Percentiles rank a stretch among this genome's conserved stretches.
phyloP scores from a whole-genome alignment of 495 filamentous ascomycete species.

The Tuber umbilicatum region DNA sequence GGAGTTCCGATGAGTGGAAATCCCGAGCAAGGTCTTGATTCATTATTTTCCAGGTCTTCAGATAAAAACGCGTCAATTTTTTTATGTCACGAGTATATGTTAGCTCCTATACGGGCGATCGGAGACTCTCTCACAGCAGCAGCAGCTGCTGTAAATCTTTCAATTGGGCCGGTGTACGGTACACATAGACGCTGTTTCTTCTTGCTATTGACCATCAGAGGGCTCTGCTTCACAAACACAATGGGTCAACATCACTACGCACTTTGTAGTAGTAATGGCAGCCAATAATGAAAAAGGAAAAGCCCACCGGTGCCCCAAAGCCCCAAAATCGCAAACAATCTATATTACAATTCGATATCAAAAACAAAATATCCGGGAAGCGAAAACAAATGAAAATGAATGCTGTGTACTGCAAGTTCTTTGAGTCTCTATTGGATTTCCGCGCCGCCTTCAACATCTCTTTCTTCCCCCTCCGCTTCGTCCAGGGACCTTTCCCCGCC shows the following conservation, averaged over 20 bases:
- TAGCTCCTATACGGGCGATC: neutral
- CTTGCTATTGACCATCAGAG: neutral
- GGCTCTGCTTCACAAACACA: neutral
- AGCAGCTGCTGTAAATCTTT: neutral
- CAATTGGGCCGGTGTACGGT: neutral
- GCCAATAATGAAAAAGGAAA: neutral
- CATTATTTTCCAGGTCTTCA: neutral
- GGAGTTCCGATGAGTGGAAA: neutral
- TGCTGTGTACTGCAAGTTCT: neutral
- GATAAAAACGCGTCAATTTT: neutral
- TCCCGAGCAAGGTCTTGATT: neutral
- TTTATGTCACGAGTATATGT: neutral
- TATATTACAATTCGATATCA: neutral
- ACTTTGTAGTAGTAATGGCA: neutral
- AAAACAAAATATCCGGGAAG: neutral
- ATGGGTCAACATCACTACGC: neutral
- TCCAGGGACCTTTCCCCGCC: slow-evolving; percentile 53
- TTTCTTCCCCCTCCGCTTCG: slow-evolving; percentile 49
- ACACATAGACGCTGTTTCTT: neutral
- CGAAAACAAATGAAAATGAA: neutral
- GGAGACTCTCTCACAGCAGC: neutral
- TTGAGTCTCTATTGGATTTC: slow-evolving; percentile 2
- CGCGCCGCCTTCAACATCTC: slow-evolving; percentile 44
- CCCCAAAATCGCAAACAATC: neutral
- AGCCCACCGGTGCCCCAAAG: neutral